Percentiles rank a stretch among this genome's conserved stretches.
Conservation (phyloP, 345 rosid species). For the Bruguiera parviflora region DNA sequence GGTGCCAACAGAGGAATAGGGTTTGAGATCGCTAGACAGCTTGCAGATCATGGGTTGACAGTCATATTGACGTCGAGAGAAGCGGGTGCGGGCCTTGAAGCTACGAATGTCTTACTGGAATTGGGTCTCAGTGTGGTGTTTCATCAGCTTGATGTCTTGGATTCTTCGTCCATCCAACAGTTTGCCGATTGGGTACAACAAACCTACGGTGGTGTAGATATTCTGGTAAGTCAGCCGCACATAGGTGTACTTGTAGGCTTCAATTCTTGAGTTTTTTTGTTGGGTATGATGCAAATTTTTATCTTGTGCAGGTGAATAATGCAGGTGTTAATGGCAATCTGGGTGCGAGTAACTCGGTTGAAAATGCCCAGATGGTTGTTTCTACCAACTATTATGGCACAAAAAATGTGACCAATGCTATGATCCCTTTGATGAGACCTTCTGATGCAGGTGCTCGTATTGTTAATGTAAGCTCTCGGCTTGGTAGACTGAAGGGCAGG, state of each 20-base stretch:
- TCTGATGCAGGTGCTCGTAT: constrained; percentile 75
- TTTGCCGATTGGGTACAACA: constrained; percentile 64
- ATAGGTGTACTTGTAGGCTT: not conserved
- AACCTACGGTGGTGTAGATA: constrained; percentile 62
- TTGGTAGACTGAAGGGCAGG: constrained; percentile 75
- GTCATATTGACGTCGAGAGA: constrained; percentile 79
- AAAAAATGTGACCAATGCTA: constrained; percentile 64
- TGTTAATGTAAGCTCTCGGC: constrained; percentile 81
- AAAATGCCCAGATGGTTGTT: constrained; percentile 54
- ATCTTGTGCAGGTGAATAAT: constrained; percentile 67
- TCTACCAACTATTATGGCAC: constrained; percentile 82
- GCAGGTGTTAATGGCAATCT: constrained; percentile 88
- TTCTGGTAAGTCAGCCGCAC: constrained; percentile 50
- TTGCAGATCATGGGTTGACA: constrained; percentile 38
- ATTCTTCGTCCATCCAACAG: constrained; percentile 45
- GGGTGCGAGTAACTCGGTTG: constrained; percentile 75
- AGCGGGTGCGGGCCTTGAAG: constrained; percentile 70
- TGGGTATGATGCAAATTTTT: constrained; percentile 9
- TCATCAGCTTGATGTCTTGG: constrained; percentile 74
- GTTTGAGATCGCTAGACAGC: not conserved
- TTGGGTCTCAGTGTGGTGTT: constrained; percentile 73
- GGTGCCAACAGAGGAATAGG: constrained; percentile 1
- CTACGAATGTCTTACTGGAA: constrained; percentile 71
- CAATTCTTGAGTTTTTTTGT: not conserved
- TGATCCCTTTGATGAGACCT: constrained; percentile 81